Evolutionary conservation across 1,284 basidiomycete species (phyloP).

Genomic region (Mycena sp.): DNA sequence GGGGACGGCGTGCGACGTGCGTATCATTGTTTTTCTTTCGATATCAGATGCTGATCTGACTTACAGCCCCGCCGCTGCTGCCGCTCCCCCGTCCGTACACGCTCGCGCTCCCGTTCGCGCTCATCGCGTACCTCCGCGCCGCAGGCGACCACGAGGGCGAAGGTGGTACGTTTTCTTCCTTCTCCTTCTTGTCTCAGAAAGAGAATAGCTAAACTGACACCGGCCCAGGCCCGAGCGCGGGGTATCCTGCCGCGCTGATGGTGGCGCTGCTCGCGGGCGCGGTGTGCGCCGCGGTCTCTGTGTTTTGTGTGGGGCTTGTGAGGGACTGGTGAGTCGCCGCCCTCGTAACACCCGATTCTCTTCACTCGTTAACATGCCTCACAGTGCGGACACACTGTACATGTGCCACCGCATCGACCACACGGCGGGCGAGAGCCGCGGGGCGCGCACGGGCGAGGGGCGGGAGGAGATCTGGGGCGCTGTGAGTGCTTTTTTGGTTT

Average conservation of each 20-base stretch:
- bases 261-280: slow-evolving; percentile 27
- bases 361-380: neutral
- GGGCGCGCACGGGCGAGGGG: slow-evolving; percentile 3
- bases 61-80: slow-evolving; percentile 11
- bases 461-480: slow-evolving; percentile 25
- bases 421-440: slow-evolving; percentile 12
- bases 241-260: slow-evolving; percentile 23
- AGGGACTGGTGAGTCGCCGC: slow-evolving; percentile 27
- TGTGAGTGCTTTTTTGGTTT: slow-evolving; percentile 1
- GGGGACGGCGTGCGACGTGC: neutral
- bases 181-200: neutral
- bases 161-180: slow-evolving; percentile 2
- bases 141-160: slow-evolving; percentile 47
- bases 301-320: slow-evolving; percentile 29
- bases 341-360: neutral
- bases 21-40: too few relatives aligned
- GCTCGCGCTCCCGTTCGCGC: slow-evolving; percentile 81
- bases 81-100: slow-evolving; percentile 28
- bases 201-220: slow-evolving; percentile 23
- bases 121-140: slow-evolving; percentile 88
- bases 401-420: slow-evolving; percentile 28
- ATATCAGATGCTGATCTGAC: too few relatives aligned
- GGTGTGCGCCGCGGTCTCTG: slow-evolving; percentile 24
- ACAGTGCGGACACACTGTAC: slow-evolving; percentile 30
- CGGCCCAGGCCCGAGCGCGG: neutral